Conservation (phyloP, 202 grass and related monocot genomes). For the Panicum hallii region DNA sequence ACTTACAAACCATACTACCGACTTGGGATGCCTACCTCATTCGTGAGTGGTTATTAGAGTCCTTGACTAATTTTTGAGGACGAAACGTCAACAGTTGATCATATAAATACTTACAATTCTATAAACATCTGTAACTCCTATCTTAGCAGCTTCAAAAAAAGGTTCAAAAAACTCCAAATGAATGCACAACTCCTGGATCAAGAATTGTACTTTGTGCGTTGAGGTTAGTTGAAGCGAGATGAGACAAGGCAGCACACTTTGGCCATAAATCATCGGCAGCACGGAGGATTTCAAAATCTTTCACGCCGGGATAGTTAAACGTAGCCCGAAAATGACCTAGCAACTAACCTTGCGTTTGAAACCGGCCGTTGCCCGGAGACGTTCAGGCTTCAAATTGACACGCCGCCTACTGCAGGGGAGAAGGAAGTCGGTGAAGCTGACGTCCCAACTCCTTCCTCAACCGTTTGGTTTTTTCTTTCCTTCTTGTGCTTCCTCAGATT, state of each 20-base stretch:
- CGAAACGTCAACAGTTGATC: too few species aligned
- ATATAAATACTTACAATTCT: too few species aligned
- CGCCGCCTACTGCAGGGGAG: slow-evolving; percentile 41
- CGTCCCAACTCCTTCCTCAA: slow-evolving; percentile 37
- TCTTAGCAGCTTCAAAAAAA: too few species aligned
- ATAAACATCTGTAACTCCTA: too few species aligned
- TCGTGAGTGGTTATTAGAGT: too few species aligned
- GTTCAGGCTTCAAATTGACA: slow-evolving; percentile 42
- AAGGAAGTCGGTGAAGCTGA: slow-evolving; percentile 26
- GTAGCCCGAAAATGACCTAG: slow-evolving; percentile 40
- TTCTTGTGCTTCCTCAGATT: neutral
- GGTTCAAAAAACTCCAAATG: too few species aligned
- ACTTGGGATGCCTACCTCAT: neutral
- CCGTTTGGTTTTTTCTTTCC: neutral
- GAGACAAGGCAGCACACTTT: neutral
- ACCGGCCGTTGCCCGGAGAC: slow-evolving; percentile 26
- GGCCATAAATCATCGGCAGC: neutral
- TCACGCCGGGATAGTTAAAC: neutral
- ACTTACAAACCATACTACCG: too few species aligned
- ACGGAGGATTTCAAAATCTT: neutral
- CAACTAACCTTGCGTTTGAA: slow-evolving; percentile 28
- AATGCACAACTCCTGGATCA: too few species aligned
- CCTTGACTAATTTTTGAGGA: too few species aligned
- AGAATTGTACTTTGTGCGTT: too few species aligned
- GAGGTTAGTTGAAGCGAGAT: neutral